phyloP scores from a whole-genome alignment of 169 alveolate species.

The Plasmodium chabaudi region DNA sequence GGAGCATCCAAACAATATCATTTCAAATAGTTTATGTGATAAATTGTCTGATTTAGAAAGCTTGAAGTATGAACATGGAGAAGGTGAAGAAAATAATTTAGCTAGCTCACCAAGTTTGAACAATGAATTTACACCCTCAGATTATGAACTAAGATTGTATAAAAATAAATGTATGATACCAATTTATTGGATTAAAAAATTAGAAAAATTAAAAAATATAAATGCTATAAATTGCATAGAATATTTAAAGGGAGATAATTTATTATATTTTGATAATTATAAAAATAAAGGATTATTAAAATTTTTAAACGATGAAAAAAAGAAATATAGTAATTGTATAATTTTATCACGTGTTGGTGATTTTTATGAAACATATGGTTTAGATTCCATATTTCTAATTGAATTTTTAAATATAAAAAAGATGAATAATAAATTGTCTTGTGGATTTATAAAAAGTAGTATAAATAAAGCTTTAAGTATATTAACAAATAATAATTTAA shows the following conservation, averaged over 20 bases:
- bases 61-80: not conserved
- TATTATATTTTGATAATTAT: slow-evolving; percentile 61
- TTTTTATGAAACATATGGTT: slow-evolving; percentile 82
- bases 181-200: slow-evolving; percentile 59
- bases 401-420: slow-evolving; percentile 78
- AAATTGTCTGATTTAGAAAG: slow-evolving; percentile 3
- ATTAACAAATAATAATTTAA: slow-evolving; percentile 70
- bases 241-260: slow-evolving; percentile 64
- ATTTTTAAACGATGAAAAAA: slow-evolving; percentile 78
- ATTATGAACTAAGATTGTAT: slow-evolving; percentile 33
- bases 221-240: slow-evolving; percentile 75
- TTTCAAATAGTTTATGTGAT: slow-evolving; percentile 5
- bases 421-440: slow-evolving; percentile 73
- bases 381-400: slow-evolving; percentile 81
- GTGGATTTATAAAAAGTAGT: slow-evolving; percentile 76
- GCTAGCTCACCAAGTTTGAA: not conserved
- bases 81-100: not conserved
- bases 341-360: slow-evolving; percentile 78
- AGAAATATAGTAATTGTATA: slow-evolving; percentile 75
- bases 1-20: slow-evolving; percentile 1
- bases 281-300: slow-evolving; percentile 75
- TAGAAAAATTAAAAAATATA: slow-evolving; percentile 62
- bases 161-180: slow-evolving; percentile 50
- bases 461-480: slow-evolving; percentile 64
- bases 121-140: slow-evolving; percentile 13